Evolutionary conservation across 371 early-diverging fungal genomes (phyloP), one percentile per base, ranked within the genome.

Genomic region (Blakeslea trispora): DNA sequence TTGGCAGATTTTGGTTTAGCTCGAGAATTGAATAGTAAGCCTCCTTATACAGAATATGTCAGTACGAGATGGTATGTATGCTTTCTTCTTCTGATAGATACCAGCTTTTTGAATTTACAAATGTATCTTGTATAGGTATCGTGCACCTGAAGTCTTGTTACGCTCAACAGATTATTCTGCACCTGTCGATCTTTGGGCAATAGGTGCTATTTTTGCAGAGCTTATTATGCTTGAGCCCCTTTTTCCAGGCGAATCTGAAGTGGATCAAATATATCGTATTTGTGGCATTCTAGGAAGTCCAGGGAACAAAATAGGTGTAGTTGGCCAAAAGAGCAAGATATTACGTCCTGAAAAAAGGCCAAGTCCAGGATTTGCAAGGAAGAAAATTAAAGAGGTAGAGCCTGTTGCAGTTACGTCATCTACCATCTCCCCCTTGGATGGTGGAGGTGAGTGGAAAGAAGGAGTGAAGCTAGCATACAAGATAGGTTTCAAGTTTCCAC

Each of bases 161-260:
- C 87, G 94, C 21, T 88, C 87, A 13, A 86, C 90, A 2, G 76
- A 75, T 39, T 99, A 99, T 60, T 87, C 92, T n/a, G 92, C 87
- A 21, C 94, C 99, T 5, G 93, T 99, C 22, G 99, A 99, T 72
- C 79, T 99, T 22, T 99, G 99, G 99, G 98, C 98, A 2, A 79
- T 96, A 0, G 99, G 99, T 1, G 80, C 92, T 5, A 97, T 99
- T 13, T 78, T 95, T 34, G 91, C 94, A 14, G 99, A 99, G 74
- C 72, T 99, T 14, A 84, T 91, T 45, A 87, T 83, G 4, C 72
- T 91, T 8, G 80, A 81, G 2, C 97, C 98, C 15, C 75, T 99
- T 21, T 98, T 99, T 64, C 97, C 96, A 1, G 99, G 99, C 13
- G 81, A 81, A 42, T 90, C 90, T 41, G 96, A 97, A 71, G 81